Evolutionary conservation across 106 monocot genomes (phyloP), one percentile per base, ranked within the genome.

Genomic region (Dactylorhiza incarnata): DNA sequence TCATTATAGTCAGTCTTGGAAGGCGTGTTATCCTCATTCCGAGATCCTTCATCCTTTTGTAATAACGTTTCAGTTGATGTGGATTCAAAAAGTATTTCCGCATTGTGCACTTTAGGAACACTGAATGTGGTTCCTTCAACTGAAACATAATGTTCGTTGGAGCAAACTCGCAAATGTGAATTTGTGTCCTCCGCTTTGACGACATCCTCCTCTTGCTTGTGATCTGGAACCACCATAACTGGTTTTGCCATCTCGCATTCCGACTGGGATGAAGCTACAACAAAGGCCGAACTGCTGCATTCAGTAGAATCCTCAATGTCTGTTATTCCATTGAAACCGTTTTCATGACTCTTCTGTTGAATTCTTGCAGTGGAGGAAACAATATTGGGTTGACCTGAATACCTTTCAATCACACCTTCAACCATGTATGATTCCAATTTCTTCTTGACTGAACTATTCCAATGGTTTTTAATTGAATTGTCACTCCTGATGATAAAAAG

Each of bases 361-460:
- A 45, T 73, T 29, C 55, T 75, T 15, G 45, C 73, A 51, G 82
- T 76, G 50, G 68, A 81, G 48, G 82, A 79, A 44, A 45, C 26
- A 65, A 26, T 17, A 72, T 47, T 72, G 1, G 37, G n/a, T 48
- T 11, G 7, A 49, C 49, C 49, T 69, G 49, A 22, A 45, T 72
- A 49, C 68, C 91, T 89, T 74, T 77, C 19, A 52, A 99, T 82
- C 56, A 94, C 75, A 73, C 99, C 99, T 75, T 87, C 83, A 59
- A 84, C 46, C 20, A 83, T 10, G 49, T 94, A 94, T 7, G 88
- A 86, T 51, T 94, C 86, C 77, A 94, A 52, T 72, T 92, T 99
- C 85, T 99, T 99, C 78, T 88, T 94, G 24, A 99, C 94, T 24
- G 99, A 94, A 80, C 99, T 99, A 80, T 99, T 87, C 99, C 99